Base-by-base conservation (phyloP, 768 basidiomycete species). In the Solioccasus polychromus region DNA sequence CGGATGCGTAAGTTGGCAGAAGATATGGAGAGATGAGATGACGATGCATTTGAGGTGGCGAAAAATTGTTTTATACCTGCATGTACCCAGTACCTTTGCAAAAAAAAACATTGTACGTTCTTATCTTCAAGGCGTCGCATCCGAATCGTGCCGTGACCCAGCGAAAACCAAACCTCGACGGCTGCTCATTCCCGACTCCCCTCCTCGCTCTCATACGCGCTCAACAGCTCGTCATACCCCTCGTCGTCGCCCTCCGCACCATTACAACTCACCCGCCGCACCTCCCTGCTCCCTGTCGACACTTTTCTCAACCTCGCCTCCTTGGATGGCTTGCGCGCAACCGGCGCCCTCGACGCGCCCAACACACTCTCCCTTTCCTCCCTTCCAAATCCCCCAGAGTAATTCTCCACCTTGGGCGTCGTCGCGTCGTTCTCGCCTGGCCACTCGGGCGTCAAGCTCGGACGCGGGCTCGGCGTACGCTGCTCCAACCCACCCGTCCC, bases 151-250 rank as follows among this genome's bases (percentile, higher is more conserved):
- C n/a, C n/a, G n/a, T n/a, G n/a, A n/a, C n/a, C n/a, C n/a, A n/a
- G n/a, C n/a, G n/a, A n/a, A n/a, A n/a, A n/a, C n/a, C n/a, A n/a
- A n/a, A n/a, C 30, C 30, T 31, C 14, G 30, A 31, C 5, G 30
- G 5, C 30, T n/a, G n/a, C n/a, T 57, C 57, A 67, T 39, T 61
- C 56, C n/a, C 38, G 59, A 28, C 61, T 59, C 24, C 71, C 72
- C 42, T 82, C 83, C 58, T 88, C 86, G 57, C 87, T 88, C 67
- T 89, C 87, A 56, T 90, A 90, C 17, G 87, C 87, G 60, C 83
- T 88, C 48, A 90, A 64, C 44, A 90, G 59, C 11, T 88, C 88
- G 53, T 83, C 85, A 44, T 88, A 88, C 4, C 84, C 79, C 43
- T 76, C 74, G 53, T 89, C 88, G 48, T 88, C 87, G 4, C 88